Percentiles rank a stretch among this genome's conserved stretches.
phyloP scores from a whole-genome alignment of 2,329 filamentous ascomycete genomes.

The Stemphylium vesicarium region DNA sequence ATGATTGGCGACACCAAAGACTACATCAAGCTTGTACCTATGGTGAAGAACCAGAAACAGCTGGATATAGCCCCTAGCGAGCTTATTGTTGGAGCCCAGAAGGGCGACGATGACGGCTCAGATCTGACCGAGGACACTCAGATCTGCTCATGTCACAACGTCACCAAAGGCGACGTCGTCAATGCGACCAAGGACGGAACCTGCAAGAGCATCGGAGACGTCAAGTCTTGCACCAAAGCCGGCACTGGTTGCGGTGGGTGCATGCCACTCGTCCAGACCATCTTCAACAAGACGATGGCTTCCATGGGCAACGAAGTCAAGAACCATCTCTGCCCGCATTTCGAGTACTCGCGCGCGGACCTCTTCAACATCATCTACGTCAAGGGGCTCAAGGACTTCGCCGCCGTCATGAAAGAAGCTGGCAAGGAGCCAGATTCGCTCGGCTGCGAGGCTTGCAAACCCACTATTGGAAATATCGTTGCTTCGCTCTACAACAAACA shows the following conservation, averaged over 20 bases:
- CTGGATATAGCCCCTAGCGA: conserved; percentile 80
- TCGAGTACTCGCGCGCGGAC: conserved; percentile 81
- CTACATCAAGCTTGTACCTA: conserved; percentile 85
- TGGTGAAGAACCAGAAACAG: conserved; percentile 83
- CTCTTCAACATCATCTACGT: conserved; percentile 90
- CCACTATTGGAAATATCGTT: conserved; percentile 79
- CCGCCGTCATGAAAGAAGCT: conserved; percentile 77
- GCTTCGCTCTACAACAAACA: conserved; percentile 84
- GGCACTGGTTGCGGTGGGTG: conserved; percentile 91
- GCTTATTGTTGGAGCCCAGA: conserved; percentile 80
- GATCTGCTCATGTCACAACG: conserved; percentile 92
- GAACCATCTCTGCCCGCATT: conserved; percentile 85
- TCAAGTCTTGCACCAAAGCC: conserved; percentile 91
- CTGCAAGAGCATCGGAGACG: conserved; percentile 80
- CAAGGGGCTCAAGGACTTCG: conserved; percentile 75
- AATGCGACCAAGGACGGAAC: conserved; percentile 75
- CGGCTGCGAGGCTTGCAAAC: conserved; percentile 88
- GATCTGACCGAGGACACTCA: conserved; percentile 86
- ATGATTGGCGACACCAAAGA: conserved; percentile 94
- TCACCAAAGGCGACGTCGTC: conserved; percentile 81
- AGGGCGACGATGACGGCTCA: conserved; percentile 75
- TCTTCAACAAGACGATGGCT: conserved; percentile 88
- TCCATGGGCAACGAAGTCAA: conserved; percentile 86
- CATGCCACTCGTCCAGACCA: conserved; percentile 84
- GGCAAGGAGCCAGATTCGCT: conserved; percentile 75